These are phyloP conservation scores for Ceratonia siliqua DNA, from an alignment of 306 rosid genomes.

Conservation along the genomic window DNA sequence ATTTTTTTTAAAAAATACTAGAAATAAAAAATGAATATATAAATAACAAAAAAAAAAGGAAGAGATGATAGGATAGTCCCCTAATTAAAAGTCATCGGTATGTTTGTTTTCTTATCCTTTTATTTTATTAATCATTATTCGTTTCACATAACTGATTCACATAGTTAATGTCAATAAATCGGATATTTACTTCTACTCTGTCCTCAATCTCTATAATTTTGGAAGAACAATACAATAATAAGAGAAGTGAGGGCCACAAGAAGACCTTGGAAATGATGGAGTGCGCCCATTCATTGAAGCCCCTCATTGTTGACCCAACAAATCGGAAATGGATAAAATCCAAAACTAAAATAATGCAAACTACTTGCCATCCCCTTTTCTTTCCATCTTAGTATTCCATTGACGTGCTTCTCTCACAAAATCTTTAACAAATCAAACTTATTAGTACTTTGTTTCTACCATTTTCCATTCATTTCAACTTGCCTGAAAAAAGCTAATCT, in stretches of 20 bases:
- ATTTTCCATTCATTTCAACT: too few relatives aligned
- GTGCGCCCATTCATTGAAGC: conserved; percentile 14
- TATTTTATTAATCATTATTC: neutral
- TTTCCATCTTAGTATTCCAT: neutral
- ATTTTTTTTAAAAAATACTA: too few relatives aligned
- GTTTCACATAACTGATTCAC: neutral
- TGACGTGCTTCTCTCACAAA: conserved; percentile 2
- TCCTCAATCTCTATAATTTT: too few relatives aligned
- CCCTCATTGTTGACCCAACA: conserved; percentile 45
- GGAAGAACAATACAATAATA: neutral
- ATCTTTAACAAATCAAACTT: too few relatives aligned
- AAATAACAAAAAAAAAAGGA: too few relatives aligned
- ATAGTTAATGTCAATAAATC: too few relatives aligned
- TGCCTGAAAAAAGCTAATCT: too few relatives aligned
- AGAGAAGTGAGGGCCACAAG: neutral
- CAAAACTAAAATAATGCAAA: neutral
- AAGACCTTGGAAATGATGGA: conserved; percentile 1
- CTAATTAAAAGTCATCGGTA: neutral
- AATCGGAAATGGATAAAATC: conserved; percentile 16
- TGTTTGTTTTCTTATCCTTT: neutral
- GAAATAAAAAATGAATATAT: too few relatives aligned
- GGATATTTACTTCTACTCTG: too few relatives aligned
- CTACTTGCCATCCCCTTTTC: neutral
- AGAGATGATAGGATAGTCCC: neutral
- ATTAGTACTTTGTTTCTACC: too few relatives aligned